Conservation (phyloP, 352 stramenopile genomes). For the Phytopythium boreale region DNA sequence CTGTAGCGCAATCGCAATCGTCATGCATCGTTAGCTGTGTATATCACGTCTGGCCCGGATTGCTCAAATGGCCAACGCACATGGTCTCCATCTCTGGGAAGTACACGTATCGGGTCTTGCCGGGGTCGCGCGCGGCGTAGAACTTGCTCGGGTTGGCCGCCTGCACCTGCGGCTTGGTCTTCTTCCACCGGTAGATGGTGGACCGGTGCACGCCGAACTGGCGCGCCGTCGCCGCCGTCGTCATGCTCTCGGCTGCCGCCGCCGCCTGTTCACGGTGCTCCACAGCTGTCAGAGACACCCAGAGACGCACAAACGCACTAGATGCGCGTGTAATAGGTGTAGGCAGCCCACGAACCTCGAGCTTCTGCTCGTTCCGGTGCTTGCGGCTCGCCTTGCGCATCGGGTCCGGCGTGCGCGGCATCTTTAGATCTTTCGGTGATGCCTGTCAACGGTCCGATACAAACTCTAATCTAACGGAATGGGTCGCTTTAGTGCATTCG, state of each 20-base stretch:
- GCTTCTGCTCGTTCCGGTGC: constrained; percentile 1
- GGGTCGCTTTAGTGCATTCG: no score
- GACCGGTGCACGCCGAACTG: neutral
- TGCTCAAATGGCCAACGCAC: neutral
- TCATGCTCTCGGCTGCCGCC: neutral
- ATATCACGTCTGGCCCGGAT: no score
- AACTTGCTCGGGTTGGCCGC: neutral
- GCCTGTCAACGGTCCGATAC: no score
- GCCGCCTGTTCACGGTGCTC: neutral
- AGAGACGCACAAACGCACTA: neutral
- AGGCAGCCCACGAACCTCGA: neutral
- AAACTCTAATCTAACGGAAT: no score
- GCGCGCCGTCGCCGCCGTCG: neutral
- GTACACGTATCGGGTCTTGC: neutral
- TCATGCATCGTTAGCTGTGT: neutral
- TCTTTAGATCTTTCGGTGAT: no score
- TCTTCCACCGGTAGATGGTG: constrained; percentile 1
- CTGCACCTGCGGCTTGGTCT: neutral
- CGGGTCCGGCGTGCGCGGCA: no score
- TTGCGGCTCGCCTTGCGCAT: neutral
- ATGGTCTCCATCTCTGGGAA: neutral
- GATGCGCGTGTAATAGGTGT: no score
- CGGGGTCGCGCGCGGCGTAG: neutral
- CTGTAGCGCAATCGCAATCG: neutral
- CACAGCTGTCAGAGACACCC: neutral